Evolutionary conservation across 2,329 filamentous ascomycete genomes (phyloP).

Genomic region (Penicillium sp.): DNA sequence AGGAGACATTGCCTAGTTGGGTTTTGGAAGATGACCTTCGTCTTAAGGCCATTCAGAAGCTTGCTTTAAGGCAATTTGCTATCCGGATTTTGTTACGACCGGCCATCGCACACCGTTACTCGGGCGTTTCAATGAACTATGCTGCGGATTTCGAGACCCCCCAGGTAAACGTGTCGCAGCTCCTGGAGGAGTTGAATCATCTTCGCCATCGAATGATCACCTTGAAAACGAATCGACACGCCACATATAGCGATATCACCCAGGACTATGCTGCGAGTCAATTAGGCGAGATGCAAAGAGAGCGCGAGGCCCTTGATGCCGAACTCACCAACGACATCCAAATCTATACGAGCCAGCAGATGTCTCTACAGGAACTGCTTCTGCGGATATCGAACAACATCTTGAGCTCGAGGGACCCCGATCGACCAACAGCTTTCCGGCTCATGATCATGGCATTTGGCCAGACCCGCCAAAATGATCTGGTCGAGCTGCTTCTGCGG

Average conservation of each 20-base stretch:
- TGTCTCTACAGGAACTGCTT: constrained; percentile 32
- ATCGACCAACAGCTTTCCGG: constrained; percentile 28
- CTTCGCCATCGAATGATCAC: constrained; percentile 26
- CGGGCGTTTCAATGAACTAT: constrained; percentile 28
- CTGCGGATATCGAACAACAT: constrained; percentile 31
- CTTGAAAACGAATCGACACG: constrained; percentile 21
- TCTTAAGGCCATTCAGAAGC: constrained; percentile 32
- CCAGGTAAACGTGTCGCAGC: constrained; percentile 24
- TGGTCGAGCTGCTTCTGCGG: constrained; percentile 32
- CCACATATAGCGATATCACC: constrained; percentile 28
- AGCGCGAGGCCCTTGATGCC: constrained; percentile 21
- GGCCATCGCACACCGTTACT: constrained; percentile 33
- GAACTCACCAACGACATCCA: constrained; percentile 26
- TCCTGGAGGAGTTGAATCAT: constrained; percentile 30
- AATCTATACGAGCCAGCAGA: constrained; percentile 22
- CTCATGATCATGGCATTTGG: constrained; percentile 33
- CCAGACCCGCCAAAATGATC: constrained; percentile 33
- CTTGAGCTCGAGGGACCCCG: constrained; percentile 29
- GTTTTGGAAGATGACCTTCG: constrained; percentile 24
- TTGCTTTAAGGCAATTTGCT: constrained; percentile 34
- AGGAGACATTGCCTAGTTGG: constrained; percentile 23
- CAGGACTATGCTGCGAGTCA: constrained; percentile 20
- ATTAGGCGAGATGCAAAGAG: constrained; percentile 11
- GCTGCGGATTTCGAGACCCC: constrained; percentile 23
- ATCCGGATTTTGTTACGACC: constrained; percentile 35